Percentiles rank a stretch among this genome's conserved stretches.
These are phyloP conservation scores for Monosporozyma servazzii DNA, from an alignment of 805 yeast genomes.

Conservation along the genomic window DNA sequence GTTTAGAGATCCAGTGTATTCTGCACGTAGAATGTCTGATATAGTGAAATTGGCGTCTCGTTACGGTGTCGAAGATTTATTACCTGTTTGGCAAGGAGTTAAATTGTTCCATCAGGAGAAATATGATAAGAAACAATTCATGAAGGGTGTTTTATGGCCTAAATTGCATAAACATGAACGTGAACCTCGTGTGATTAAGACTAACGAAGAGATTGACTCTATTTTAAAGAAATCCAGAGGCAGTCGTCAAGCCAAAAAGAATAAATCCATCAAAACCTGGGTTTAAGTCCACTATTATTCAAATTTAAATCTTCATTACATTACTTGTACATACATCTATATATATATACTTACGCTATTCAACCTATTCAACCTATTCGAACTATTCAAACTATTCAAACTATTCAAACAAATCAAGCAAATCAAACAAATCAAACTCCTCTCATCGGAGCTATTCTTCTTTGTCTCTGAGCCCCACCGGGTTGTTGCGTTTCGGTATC, in stretches of 20 bases:
- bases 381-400: too few species aligned
- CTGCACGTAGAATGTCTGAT: conserved; percentile 75
- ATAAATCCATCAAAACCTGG: conserved; percentile 6
- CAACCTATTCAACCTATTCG: too few species aligned
- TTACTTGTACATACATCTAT: neutral
- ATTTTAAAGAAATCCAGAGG: neutral
- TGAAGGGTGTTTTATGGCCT: conserved; percentile 69
- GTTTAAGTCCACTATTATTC: neutral
- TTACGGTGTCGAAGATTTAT: conserved; percentile 67
- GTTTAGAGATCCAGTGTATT: conserved; percentile 69
- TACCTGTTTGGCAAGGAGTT: conserved; percentile 41
- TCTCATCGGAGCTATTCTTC: conserved; percentile 27
- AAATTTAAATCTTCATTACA: neutral
- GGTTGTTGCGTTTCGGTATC: neutral
- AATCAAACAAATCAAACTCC: conserved; percentile 14
- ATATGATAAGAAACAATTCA: conserved; percentile 55
- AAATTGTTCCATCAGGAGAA: conserved; percentile 75
- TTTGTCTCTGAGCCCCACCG: conserved; percentile 7
- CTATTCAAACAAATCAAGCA: too few species aligned
- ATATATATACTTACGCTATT: neutral
- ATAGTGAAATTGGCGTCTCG: conserved; percentile 72
- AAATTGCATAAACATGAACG: conserved; percentile 80
- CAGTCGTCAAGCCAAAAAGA: neutral
- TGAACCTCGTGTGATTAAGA: conserved; percentile 34
- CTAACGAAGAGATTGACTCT: conserved; percentile 39